Conservation (phyloP, 2,329 filamentous ascomycete genomes). For the Monosporascus sp. region DNA sequence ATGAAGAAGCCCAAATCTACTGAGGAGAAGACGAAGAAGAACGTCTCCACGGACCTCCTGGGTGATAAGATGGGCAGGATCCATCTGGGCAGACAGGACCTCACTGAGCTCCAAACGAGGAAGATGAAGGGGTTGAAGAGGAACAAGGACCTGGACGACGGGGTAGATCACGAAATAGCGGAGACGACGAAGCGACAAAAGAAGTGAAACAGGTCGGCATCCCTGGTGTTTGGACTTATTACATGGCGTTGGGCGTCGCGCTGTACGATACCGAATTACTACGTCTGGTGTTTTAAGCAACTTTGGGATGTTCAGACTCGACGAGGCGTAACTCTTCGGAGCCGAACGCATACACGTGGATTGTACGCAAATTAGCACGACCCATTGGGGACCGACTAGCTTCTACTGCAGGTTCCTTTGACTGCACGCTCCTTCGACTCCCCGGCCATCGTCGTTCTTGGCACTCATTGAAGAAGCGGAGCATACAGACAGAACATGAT, state of each 20-base stretch:
- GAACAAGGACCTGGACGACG: slow-evolving; percentile 56
- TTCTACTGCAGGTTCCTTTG: too few species aligned
- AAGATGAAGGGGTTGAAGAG: slow-evolving; percentile 99
- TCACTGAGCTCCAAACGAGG: slow-evolving; percentile 80
- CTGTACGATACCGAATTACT: background rate
- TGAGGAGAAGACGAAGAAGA: slow-evolving; percentile 88
- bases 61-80: slow-evolving; percentile 96
- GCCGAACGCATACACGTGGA: background rate
- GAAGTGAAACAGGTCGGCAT: slow-evolving; percentile 16
- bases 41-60: slow-evolving; percentile 83
- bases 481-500: too few species aligned
- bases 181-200: slow-evolving; percentile 33
- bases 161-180: slow-evolving; percentile 43
- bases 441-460: too few species aligned
- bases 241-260: background rate
- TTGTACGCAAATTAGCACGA: too few species aligned
- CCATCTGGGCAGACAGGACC: slow-evolving; percentile 85
- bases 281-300: background rate
- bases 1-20: slow-evolving; percentile 75
- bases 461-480: too few species aligned
- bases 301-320: background rate
- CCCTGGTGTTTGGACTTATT: background rate
- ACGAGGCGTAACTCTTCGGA: too few species aligned
- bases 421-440: too few species aligned
- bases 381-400: too few species aligned